phyloP scores from a whole-genome alignment of 2,329 filamentous ascomycete species.

The Fusarium incarnatum region DNA sequence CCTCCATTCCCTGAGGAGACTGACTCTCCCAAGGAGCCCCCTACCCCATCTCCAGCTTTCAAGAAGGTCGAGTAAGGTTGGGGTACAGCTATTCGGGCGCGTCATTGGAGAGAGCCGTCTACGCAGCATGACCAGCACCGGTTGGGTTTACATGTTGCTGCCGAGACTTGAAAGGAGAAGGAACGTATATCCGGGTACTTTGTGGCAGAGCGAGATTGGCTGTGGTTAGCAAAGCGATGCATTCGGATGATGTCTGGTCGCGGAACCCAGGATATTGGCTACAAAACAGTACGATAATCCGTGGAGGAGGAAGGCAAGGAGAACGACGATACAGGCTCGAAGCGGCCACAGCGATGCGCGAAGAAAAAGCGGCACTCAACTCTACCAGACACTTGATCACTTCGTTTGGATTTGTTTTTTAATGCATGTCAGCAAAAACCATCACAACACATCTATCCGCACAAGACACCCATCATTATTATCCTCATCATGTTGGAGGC shows the following conservation, averaged over 20 bases:
- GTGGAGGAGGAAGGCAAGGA: conserved; percentile 4
- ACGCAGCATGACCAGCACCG: neutral
- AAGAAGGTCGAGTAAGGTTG: conserved; percentile 44
- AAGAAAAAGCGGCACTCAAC: conserved; percentile 45
- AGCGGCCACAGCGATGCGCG: conserved; percentile 30
- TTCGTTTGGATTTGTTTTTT: conserved; percentile 40
- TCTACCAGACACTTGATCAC: conserved; percentile 44
- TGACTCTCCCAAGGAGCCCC: conserved; percentile 53
- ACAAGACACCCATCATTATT: conserved; percentile 8
- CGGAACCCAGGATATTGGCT: conserved; percentile 4
- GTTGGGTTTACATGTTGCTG: neutral
- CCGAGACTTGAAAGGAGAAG: conserved; percentile 17
- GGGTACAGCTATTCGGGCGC: conserved; percentile 8
- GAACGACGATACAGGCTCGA: conserved; percentile 12
- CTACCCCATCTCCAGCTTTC: conserved; percentile 56
- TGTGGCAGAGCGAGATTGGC: conserved; percentile 39
- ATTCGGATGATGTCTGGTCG: conserved; percentile 9
- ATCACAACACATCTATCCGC: conserved; percentile 1
- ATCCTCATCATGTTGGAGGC: conserved; percentile 34
- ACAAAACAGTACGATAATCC: conserved; percentile 10
- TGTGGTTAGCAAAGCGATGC: conserved; percentile 18
- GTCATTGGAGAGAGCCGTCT: conserved; percentile 2
- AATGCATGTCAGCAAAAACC: conserved; percentile 41
- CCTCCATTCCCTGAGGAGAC: conserved; percentile 64
- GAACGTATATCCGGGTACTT: conserved; percentile 40